Conservation (phyloP, 1,284 basidiomycete species). For the Ceratobasidium sp. region DNA sequence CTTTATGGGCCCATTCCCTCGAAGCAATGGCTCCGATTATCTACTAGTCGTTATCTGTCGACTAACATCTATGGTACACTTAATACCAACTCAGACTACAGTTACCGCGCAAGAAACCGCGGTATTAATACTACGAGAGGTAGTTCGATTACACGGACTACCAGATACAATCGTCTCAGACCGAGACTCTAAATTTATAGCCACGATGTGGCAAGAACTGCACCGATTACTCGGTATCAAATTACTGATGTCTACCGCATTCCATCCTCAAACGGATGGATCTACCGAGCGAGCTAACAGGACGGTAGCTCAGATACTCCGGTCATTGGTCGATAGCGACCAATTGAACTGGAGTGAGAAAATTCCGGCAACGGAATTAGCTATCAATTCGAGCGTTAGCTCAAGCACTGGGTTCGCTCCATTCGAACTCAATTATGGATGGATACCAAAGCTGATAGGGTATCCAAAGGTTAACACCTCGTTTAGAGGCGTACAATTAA, state of each 20-base stretch:
- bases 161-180: conserved; percentile 60
- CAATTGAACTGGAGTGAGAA: conserved; percentile 60
- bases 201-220: conserved; percentile 54
- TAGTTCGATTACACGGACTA: conserved; percentile 60
- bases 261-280: conserved; percentile 5
- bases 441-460: conserved; percentile 50
- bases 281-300: conserved; percentile 55
- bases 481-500: neutral
- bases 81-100: conserved; percentile 55
- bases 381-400: conserved; percentile 54
- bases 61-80: conserved; percentile 57
- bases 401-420: conserved; percentile 56
- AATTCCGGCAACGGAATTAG: no score
- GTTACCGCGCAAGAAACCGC: conserved; percentile 58
- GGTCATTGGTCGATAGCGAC: conserved; percentile 54
- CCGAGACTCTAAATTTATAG: conserved; percentile 55
- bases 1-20: conserved; percentile 61
- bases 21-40: conserved; percentile 54
- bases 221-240: conserved; percentile 57
- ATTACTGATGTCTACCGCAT: conserved; percentile 59
- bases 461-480: neutral
- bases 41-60: conserved; percentile 59
- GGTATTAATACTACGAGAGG: conserved; percentile 57
- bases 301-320: conserved; percentile 57
- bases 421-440: conserved; percentile 56